Evolutionary conservation across 2,329 filamentous ascomycete genomes (phyloP).

Genomic region (Fusarium sp.): DNA sequence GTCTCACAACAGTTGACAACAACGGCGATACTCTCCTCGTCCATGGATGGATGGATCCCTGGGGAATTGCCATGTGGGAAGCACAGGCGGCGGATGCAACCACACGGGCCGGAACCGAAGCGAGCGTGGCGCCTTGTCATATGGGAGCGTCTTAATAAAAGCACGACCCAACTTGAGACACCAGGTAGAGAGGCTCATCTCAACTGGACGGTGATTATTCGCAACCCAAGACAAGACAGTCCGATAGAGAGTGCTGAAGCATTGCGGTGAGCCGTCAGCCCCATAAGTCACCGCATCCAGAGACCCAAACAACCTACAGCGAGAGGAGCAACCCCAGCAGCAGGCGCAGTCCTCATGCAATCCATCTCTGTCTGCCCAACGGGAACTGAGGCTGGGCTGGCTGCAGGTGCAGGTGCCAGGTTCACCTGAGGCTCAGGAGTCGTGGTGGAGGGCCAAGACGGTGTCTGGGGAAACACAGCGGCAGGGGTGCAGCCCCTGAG

Average conservation of each 20-base stretch:
- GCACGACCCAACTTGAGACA: conserved; percentile 7
- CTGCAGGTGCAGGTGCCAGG: conserved; percentile 34
- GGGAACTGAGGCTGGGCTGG: conserved; percentile 4
- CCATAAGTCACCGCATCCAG: background rate
- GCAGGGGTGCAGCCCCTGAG: conserved; percentile 28
- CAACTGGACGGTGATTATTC: background rate
- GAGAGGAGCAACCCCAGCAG: background rate
- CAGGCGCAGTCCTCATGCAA: background rate
- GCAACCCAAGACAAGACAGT: background rate
- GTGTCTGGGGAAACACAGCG: conserved; percentile 33
- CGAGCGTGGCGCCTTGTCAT: conserved; percentile 14
- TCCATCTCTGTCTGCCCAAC: background rate
- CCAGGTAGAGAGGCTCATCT: background rate
- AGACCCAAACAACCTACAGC: background rate
- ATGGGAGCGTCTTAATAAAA: conserved; percentile 18
- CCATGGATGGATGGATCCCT: conserved; percentile 17
- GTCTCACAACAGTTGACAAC: background rate
- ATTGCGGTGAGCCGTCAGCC: background rate
- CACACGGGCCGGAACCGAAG: conserved; percentile 19
- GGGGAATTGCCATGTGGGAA: conserved; percentile 41
- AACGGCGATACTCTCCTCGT: background rate
- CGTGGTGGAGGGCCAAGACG: conserved; percentile 14
- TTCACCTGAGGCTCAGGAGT: conserved; percentile 42
- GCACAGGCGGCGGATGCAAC: conserved; percentile 28
- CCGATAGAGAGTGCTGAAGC: background rate